Percentiles rank a stretch among this genome's conserved stretches.
Conservation (phyloP, 2,329 filamentous ascomycete genomes). For the Ramichloridium luteum region DNA sequence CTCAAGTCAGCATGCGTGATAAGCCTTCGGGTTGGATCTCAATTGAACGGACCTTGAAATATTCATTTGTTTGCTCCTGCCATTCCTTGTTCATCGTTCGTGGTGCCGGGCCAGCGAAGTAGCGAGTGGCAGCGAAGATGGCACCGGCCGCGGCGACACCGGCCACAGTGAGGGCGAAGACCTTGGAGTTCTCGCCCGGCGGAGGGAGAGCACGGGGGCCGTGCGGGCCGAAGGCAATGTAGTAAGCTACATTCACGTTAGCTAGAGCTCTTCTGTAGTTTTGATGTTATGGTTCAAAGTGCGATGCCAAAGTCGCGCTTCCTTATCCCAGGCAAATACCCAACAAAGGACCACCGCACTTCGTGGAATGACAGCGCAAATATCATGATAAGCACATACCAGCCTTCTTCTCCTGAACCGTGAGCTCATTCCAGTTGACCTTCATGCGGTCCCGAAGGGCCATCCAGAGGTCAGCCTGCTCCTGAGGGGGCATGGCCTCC, state of each 20-base stretch:
- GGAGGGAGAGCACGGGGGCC: conserved; percentile 75
- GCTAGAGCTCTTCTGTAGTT: too few relatives aligned
- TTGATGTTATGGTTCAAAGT: too few relatives aligned
- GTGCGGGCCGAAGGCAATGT: conserved; percentile 95
- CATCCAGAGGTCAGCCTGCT: conserved; percentile 99
- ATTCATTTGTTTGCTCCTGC: conserved; percentile 92
- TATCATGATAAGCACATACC: conserved; percentile 40
- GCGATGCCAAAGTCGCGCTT: too few relatives aligned
- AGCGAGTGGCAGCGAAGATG: conserved; percentile 61
- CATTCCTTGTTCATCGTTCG: conserved; percentile 93
- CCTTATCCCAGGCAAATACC: background rate
- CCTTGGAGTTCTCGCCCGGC: conserved; percentile 71
- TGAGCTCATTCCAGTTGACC: conserved; percentile 90
- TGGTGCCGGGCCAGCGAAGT: conserved; percentile 60
- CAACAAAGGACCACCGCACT: conserved; percentile 1
- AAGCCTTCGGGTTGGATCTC: too few relatives aligned
- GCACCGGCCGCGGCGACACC: conserved; percentile 55
- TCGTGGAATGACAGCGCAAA: background rate
- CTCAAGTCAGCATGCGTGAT: conserved; percentile 8
- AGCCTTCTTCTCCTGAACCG: conserved; percentile 95
- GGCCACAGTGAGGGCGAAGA: conserved; percentile 59
- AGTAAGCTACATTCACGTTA: conserved; percentile 61
- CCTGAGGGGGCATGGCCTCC: conserved; percentile 94
- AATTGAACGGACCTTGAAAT: conserved; percentile 63
- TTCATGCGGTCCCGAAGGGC: conserved; percentile 96